A percentile compares a stretch with the other conserved stretches of the same genome.
These are phyloP conservation scores for Tothia fuscella DNA, from an alignment of 2,329 filamentous ascomycete species.

Conservation along the genomic window DNA sequence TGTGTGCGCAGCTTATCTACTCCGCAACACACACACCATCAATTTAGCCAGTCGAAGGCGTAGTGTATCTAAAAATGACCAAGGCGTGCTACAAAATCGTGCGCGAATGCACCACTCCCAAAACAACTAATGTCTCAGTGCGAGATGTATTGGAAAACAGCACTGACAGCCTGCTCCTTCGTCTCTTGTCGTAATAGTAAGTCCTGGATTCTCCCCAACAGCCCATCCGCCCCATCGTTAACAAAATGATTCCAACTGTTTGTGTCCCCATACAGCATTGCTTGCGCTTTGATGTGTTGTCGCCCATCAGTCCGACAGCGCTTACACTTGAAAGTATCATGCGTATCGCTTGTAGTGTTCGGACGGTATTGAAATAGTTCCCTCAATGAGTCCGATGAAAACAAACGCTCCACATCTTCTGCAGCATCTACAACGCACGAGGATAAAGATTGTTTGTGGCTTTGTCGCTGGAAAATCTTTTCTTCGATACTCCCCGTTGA, in stretches of 20 bases:
- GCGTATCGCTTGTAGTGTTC: constrained; percentile 80
- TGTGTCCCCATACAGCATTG: constrained; percentile 94
- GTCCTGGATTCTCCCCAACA: constrained; percentile 76
- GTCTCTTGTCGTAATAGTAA: constrained; percentile 78
- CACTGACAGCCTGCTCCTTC: constrained; percentile 67
- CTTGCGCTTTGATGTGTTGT: constrained; percentile 80
- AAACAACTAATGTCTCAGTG: constrained; percentile 51
- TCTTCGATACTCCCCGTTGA: constrained; percentile 96
- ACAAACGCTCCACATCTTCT: constrained; percentile 94
- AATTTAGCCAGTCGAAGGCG: no score
- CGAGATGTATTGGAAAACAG: constrained; percentile 97
- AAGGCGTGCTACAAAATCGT: no score
- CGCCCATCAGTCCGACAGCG: constrained; percentile 78
- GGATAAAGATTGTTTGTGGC: constrained; percentile 92
- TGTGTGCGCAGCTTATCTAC: no score
- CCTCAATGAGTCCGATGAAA: constrained; percentile 77
- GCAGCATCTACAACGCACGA: constrained; percentile 93
- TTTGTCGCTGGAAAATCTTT: constrained; percentile 98
- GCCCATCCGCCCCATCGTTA: constrained; percentile 56
- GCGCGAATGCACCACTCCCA: no score
- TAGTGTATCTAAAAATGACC: no score
- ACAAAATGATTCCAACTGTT: constrained; percentile 99
- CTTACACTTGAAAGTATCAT: constrained; percentile 98
- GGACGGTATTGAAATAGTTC: constrained; percentile 90
- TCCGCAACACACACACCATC: no score